These are phyloP conservation scores for Penicillium brevicompactum DNA, from an alignment of 2,329 filamentous ascomycete genomes.

Conservation along the genomic window DNA sequence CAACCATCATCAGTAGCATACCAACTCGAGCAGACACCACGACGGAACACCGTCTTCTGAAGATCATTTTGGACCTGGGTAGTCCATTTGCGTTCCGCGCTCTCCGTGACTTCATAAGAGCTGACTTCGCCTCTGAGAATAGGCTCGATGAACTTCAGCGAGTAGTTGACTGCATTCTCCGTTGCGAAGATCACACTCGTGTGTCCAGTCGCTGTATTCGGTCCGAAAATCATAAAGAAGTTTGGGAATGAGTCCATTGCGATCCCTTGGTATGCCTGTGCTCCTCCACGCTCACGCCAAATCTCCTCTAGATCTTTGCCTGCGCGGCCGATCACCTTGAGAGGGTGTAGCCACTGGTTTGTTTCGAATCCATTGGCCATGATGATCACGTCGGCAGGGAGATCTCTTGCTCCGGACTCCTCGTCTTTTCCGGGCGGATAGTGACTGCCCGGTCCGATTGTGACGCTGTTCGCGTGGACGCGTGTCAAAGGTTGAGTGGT, in stretches of 20 bases:
- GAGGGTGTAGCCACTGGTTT: conserved; percentile 55
- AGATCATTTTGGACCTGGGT: conserved; percentile 50
- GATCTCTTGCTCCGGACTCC: conserved; percentile 39
- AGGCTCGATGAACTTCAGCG: conserved; percentile 60
- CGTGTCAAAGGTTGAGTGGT: conserved; percentile 54
- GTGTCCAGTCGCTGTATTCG: conserved; percentile 66
- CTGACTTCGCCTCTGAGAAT: conserved; percentile 50
- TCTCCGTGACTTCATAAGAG: conserved; percentile 52
- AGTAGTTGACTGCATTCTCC: conserved; percentile 64
- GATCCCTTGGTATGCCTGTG: conserved; percentile 63
- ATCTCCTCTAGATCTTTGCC: conserved; percentile 56
- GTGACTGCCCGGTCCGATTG: conserved; percentile 52
- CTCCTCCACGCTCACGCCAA: conserved; percentile 62
- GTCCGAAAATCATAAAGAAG: conserved; percentile 65
- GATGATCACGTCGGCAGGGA: conserved; percentile 63
- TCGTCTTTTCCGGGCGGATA: conserved; percentile 43
- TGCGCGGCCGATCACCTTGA: conserved; percentile 55
- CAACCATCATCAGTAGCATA: conserved; percentile 52
- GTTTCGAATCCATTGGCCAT: conserved; percentile 65
- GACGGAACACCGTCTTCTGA: conserved; percentile 51
- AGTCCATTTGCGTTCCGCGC: conserved; percentile 52
- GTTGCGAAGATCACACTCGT: conserved; percentile 61
- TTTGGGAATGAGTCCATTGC: conserved; percentile 65
- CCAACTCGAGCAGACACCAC: conserved; percentile 52
- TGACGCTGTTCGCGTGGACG: conserved; percentile 53